Percentiles rank a stretch among this genome's conserved stretches.
phyloP scores from a whole-genome alignment of 2,329 filamentous ascomycete species.

The Colletotrichum cuscutae region DNA sequence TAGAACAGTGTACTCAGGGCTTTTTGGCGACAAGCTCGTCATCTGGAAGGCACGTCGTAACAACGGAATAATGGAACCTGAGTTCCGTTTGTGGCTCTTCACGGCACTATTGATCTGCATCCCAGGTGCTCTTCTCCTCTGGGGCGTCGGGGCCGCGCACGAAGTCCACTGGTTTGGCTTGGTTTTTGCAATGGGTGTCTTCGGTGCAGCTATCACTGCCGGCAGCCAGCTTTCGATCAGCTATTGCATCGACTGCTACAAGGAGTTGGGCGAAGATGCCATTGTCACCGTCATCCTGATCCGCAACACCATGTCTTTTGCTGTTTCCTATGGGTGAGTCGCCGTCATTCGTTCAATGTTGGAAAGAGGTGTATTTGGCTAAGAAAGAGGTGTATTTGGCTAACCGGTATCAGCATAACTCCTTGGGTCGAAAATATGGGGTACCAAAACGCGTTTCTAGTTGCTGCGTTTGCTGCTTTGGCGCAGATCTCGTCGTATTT shows the following conservation, averaged over 20 bases:
- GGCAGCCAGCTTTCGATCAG: slow-evolving; percentile 40
- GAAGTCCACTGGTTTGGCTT: slow-evolving; percentile 46
- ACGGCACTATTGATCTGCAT: slow-evolving; percentile 44
- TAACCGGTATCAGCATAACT: not conserved
- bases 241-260: slow-evolving; percentile 44
- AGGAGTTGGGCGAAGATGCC: slow-evolving; percentile 42
- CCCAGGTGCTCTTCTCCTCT: slow-evolving; percentile 54
- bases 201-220: slow-evolving; percentile 42
- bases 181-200: slow-evolving; percentile 40
- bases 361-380: not conserved
- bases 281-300: slow-evolving; percentile 45
- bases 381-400: not conserved
- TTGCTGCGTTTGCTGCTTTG: not conserved
- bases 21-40: slow-evolving; percentile 50
- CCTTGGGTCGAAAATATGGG: not conserved
- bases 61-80: slow-evolving; percentile 52
- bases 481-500: not conserved
- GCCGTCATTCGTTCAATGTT: not conserved
- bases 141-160: slow-evolving; percentile 46
- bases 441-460: not conserved
- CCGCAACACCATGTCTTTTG: slow-evolving; percentile 50
- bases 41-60: slow-evolving; percentile 52
- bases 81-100: slow-evolving; percentile 51
- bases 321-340: slow-evolving; percentile 42
- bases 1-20: slow-evolving; percentile 42